These are phyloP conservation scores for Leersia perrieri DNA, from an alignment of 176 grass and related monocot genomes.

Conservation along the genomic window DNA sequence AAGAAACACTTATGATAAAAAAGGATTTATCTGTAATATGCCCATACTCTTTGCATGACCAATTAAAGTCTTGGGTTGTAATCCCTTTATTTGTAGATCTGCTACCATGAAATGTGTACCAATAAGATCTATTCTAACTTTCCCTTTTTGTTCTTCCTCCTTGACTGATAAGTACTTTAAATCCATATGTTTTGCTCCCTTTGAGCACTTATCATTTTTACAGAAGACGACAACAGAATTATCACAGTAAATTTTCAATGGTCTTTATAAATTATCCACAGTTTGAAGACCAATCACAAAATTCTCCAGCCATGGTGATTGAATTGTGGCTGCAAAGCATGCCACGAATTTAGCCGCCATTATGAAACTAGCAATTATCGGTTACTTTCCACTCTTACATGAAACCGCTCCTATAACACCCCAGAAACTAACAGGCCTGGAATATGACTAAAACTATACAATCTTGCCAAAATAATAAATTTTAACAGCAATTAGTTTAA, in stretches of 20 bases:
- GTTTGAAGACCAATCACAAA: neutral
- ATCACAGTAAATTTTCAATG: neutral
- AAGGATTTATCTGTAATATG: neutral
- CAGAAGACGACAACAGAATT: neutral
- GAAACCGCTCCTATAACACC: no score
- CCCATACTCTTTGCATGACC: neutral
- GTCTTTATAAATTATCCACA: neutral
- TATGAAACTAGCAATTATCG: no score
- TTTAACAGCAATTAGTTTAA: no score
- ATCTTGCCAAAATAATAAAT: no score
- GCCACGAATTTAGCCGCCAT: no score
- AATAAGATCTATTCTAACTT: neutral
- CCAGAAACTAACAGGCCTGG: no score
- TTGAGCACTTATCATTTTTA: neutral
- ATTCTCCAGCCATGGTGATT: constrained; percentile 12
- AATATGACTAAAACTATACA: no score
- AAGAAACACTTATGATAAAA: neutral
- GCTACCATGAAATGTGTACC: neutral
- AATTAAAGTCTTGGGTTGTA: neutral
- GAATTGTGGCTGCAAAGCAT: no score
- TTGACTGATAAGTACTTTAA: constrained; percentile 6
- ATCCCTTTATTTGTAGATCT: neutral
- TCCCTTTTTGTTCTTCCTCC: constrained; percentile 5
- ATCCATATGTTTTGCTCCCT: neutral
- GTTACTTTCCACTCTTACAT: no score